Evolutionary conservation across 208 protist species (phyloP).

Genomic region (Leishmania martiniquensis): DNA sequence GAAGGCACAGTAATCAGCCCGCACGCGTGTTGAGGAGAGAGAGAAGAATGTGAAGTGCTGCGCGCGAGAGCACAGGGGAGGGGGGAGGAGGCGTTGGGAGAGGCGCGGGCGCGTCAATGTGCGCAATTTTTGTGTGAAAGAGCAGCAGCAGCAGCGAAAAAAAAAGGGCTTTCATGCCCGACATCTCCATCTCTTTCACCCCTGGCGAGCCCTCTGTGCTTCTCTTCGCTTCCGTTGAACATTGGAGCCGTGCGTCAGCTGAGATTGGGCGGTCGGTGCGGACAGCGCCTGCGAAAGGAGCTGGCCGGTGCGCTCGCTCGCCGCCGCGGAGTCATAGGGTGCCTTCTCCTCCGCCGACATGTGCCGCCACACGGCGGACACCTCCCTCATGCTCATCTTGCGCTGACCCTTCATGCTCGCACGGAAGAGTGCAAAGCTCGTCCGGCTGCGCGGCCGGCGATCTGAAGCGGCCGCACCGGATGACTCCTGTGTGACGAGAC

Average conservation of each 20-base stretch:
- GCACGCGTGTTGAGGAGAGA: neutral
- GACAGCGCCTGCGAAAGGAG: conserved; percentile 4
- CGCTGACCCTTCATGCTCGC: conserved; percentile 12
- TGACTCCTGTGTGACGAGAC: neutral
- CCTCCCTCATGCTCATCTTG: conserved; percentile 13
- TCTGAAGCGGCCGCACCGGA: neutral
- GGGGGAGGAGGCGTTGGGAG: neutral
- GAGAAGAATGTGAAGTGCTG: neutral
- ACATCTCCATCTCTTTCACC: neutral
- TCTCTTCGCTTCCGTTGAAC: neutral
- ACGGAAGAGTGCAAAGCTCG: conserved; percentile 49
- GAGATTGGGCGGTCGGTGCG: neutral
- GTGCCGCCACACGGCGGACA: conserved; percentile 39
- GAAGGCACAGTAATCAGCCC: neutral
- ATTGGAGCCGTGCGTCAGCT: neutral
- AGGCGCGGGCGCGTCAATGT: neutral
- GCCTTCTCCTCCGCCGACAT: conserved; percentile 59
- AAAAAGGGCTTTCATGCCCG: neutral
- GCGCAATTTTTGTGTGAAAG: neutral
- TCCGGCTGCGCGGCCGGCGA: neutral
- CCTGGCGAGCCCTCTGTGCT: neutral
- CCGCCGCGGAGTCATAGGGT: conserved; percentile 61
- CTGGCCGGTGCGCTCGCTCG: conserved; percentile 34
- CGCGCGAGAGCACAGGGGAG: neutral
- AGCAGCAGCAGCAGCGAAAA: conserved; percentile 6